Evolutionary conservation across 225 moss, liverwort and hornwort species (phyloP), one percentile per base, ranked within the genome.

Genomic region (Neckera pumila): DNA sequence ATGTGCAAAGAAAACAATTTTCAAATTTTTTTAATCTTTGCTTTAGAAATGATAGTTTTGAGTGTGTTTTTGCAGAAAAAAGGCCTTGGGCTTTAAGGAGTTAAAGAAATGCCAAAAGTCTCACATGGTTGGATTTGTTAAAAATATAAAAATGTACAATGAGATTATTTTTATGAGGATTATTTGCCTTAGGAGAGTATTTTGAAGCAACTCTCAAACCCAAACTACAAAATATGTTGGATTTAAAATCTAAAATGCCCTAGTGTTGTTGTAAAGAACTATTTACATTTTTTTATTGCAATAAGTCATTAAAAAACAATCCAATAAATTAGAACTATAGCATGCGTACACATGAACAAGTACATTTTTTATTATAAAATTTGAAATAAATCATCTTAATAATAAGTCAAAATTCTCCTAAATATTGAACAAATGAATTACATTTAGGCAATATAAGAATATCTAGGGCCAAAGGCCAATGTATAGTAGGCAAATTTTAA

Each of bases 371-470:
- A 27, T 27, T 43, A 42, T 27, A 15, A 27, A 72, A 43, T 20
- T 71, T 71, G 5, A 43, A 42, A 71, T 71, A 16, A 9, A 42
- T 42, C 9, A 8, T 71, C 10, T 6, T 65, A 34, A 6, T 8
- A 27, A 43, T 0, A 43, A 16, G 2, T 9, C 0, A 10, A 1
- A 26, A 9, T 14, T 23, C 27, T 3, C 3, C 2, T 15, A 27
- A 38, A 72, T 5, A 28, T 28, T 72, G 28, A 9, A 72, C 0
- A 28, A 10, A 10, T 72, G 1, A 28, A 72, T 72, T 10, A 45
- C 14, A 5, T 10, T 28, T 17, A 28, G 17, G 17, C 2, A 72
- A 72, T 43, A 27, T 17, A 27, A 3, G 28, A 72, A 17, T 72
- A 5, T 71, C 5, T 27, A 42, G 5, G 16, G 9, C 26, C 2